Percentiles rank a stretch among this genome's conserved stretches.
Evolutionary conservation across 768 basidiomycete species (phyloP).

Genomic region (Trichaptum fuscoviolaceum): DNA sequence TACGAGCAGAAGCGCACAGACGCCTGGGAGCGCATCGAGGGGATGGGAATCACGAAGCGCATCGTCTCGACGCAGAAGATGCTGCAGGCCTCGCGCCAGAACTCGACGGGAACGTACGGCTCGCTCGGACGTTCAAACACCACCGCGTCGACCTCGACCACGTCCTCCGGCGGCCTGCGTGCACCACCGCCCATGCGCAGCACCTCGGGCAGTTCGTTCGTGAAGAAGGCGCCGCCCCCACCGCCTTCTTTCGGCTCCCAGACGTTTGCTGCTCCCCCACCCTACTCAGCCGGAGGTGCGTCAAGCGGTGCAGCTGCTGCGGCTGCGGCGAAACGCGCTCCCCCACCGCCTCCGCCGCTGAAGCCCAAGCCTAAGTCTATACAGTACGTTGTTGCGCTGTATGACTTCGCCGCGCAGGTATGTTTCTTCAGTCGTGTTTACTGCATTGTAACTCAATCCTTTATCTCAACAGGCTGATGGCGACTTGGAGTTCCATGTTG

Average conservation of each 20-base stretch:
- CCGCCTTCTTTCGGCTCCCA: slow-evolving; percentile 22
- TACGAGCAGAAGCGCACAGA: slow-evolving; percentile 85
- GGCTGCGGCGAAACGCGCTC: slow-evolving; percentile 61
- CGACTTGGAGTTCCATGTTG: slow-evolving; percentile 83
- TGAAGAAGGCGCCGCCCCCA: slow-evolving; percentile 36
- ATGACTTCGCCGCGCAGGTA: slow-evolving; percentile 91
- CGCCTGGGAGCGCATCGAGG: slow-evolving; percentile 72
- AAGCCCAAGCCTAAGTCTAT: slow-evolving; percentile 81
- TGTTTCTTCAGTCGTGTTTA: slow-evolving; percentile 14
- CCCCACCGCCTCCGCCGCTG: slow-evolving; percentile 89
- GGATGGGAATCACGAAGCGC: slow-evolving; percentile 75
- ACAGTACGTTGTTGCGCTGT: slow-evolving; percentile 86
- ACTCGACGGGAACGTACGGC: slow-evolving; percentile 16
- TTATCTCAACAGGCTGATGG: slow-evolving; percentile 63
- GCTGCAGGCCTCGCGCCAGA: slow-evolving; percentile 2
- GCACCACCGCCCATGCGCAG: slow-evolving; percentile 3
- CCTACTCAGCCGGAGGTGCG: slow-evolving; percentile 24
- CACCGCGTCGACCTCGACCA: slow-evolving; percentile 25
- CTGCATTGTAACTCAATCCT: neutral
- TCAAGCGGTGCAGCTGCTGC: slow-evolving; percentile 28
- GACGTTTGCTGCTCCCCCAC: slow-evolving; percentile 33
- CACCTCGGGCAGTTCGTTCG: slow-evolving; percentile 10
- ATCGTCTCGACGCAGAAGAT: slow-evolving; percentile 56
- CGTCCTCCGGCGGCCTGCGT: slow-evolving; percentile 15
- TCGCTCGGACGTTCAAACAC: slow-evolving; percentile 23